A percentile compares a stretch with the other conserved stretches of the same genome.
Conservation (phyloP, 805 yeast species). For the Candida vaughaniae region DNA sequence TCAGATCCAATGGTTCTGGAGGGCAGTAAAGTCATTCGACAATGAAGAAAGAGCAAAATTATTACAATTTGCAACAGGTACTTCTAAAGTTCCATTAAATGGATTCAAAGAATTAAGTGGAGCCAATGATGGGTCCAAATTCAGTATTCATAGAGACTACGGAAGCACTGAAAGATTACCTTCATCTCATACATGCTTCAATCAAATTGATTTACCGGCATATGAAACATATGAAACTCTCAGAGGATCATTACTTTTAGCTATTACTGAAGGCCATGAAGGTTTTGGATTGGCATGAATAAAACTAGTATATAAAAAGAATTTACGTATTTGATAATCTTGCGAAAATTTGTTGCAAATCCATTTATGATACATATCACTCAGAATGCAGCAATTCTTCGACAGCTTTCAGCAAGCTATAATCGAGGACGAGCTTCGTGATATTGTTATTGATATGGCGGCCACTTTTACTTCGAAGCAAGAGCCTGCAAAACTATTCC, state of each 20-base stretch:
- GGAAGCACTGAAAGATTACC: slow-evolving; percentile 86
- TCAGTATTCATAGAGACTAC: slow-evolving; percentile 86
- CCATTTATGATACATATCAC: too few relatives aligned
- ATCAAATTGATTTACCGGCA: slow-evolving; percentile 90
- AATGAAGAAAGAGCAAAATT: slow-evolving; percentile 91
- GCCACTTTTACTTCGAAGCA: too few relatives aligned
- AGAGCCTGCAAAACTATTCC: too few relatives aligned
- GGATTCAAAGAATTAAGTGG: slow-evolving; percentile 92
- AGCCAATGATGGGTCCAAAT: slow-evolving; percentile 79
- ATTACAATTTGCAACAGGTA: slow-evolving; percentile 95
- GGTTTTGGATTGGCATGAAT: slow-evolving; percentile 82
- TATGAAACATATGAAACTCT: slow-evolving; percentile 86
- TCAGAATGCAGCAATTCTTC: too few relatives aligned
- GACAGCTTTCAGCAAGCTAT: too few relatives aligned
- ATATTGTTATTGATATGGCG: too few relatives aligned
- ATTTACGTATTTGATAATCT: not conserved
- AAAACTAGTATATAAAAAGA: not conserved
- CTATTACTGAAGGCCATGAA: slow-evolving; percentile 92
- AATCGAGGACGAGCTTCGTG: too few relatives aligned
- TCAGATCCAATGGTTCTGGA: slow-evolving; percentile 96
- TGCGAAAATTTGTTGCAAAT: too few relatives aligned
- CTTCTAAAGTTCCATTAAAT: slow-evolving; percentile 90
- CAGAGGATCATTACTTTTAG: slow-evolving; percentile 74
- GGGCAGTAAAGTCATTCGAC: slow-evolving; percentile 93
- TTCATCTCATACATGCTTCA: slow-evolving; percentile 90